Percentiles rank a stretch among this genome's conserved stretches.
These are phyloP conservation scores for Aspergillus sparsus DNA, from an alignment of 495 filamentous ascomycete species.

Conservation along the genomic window DNA sequence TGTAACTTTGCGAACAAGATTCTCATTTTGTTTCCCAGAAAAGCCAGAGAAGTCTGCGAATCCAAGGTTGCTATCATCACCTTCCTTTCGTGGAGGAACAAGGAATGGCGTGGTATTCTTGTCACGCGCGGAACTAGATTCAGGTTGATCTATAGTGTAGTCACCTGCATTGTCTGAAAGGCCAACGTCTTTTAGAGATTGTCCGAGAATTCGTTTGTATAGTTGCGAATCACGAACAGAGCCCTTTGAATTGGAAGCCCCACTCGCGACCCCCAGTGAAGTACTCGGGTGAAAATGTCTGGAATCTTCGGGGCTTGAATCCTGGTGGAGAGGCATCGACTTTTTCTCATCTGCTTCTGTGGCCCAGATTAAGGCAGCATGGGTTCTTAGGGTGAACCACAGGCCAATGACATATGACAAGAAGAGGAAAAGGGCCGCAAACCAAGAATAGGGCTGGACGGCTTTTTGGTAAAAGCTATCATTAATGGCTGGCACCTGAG, in stretches of 20 bases:
- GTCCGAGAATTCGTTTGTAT: conserved; percentile 90
- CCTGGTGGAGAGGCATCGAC: conserved; percentile 40
- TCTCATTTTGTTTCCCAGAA: conserved; percentile 74
- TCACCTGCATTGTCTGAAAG: conserved; percentile 54
- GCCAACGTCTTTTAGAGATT: conserved; percentile 80
- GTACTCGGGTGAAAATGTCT: conserved; percentile 38
- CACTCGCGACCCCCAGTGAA: conserved; percentile 34
- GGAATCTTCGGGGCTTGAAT: conserved; percentile 45
- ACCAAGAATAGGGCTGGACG: conserved; percentile 90
- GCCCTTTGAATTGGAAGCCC: conserved; percentile 29
- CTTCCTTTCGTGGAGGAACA: conserved; percentile 58
- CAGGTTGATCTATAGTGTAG: conserved; percentile 42
- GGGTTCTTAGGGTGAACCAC: conserved; percentile 94
- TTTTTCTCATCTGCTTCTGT: conserved; percentile 85
- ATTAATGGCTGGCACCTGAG: conserved; percentile 79
- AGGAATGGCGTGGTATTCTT: conserved; percentile 58
- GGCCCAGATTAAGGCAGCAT: conserved; percentile 97
- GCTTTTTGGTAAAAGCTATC: conserved; percentile 87
- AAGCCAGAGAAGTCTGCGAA: conserved; percentile 56
- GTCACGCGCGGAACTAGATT: conserved; percentile 23
- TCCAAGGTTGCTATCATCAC: conserved; percentile 23
- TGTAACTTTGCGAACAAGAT: conserved; percentile 76
- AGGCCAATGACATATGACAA: conserved; percentile 91
- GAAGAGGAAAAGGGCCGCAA: conserved; percentile 82
- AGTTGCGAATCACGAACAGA: conserved; percentile 79